These are phyloP conservation scores for Lophiotrema nucula DNA, from an alignment of 495 filamentous ascomycete genomes.

Conservation along the genomic window DNA sequence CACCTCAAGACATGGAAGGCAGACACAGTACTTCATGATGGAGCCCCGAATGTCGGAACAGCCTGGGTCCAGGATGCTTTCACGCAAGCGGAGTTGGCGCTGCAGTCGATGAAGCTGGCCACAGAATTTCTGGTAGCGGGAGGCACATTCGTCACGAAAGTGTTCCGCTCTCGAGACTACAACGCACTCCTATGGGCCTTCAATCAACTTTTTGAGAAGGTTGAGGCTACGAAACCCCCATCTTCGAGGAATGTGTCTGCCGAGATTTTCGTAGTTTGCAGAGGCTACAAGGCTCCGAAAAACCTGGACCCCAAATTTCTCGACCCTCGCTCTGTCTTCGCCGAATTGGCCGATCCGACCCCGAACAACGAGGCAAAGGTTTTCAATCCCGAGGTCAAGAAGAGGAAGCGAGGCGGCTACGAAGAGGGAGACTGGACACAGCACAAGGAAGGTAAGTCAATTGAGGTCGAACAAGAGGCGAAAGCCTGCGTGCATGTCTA, in stretches of 20 bases:
- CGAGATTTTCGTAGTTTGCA: slow-evolving; percentile 97
- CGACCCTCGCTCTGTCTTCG: slow-evolving; percentile 88
- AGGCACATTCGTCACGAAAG: slow-evolving; percentile 94
- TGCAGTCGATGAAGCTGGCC: slow-evolving; percentile 88
- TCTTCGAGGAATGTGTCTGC: slow-evolving; percentile 94
- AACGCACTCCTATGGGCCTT: slow-evolving; percentile 96
- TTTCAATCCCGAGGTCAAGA: slow-evolving; percentile 95
- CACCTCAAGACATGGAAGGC: slow-evolving; percentile 98
- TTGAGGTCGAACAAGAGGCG: too few relatives aligned
- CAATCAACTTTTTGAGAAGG: slow-evolving; percentile 90
- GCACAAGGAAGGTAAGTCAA: too few relatives aligned
- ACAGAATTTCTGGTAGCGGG: slow-evolving; percentile 90
- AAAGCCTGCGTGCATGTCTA: too few relatives aligned
- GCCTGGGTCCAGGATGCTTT: slow-evolving; percentile 99
- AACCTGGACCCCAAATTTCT: slow-evolving; percentile 88
- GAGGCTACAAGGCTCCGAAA: slow-evolving; percentile 90
- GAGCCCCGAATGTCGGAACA: slow-evolving; percentile 95
- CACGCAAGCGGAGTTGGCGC: slow-evolving; percentile 90
- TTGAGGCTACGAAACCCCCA: slow-evolving; percentile 95
- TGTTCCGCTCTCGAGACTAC: slow-evolving; percentile 97
- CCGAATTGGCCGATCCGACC: slow-evolving; percentile 82
- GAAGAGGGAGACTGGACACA: slow-evolving; percentile 94
- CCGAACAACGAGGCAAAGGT: slow-evolving; percentile 98
- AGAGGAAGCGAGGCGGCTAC: slow-evolving; percentile 94
- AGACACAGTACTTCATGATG: slow-evolving; percentile 95